These are phyloP conservation scores for Penicillium sp. DNA, from an alignment of 2,329 filamentous ascomycete genomes.

Conservation along the genomic window DNA sequence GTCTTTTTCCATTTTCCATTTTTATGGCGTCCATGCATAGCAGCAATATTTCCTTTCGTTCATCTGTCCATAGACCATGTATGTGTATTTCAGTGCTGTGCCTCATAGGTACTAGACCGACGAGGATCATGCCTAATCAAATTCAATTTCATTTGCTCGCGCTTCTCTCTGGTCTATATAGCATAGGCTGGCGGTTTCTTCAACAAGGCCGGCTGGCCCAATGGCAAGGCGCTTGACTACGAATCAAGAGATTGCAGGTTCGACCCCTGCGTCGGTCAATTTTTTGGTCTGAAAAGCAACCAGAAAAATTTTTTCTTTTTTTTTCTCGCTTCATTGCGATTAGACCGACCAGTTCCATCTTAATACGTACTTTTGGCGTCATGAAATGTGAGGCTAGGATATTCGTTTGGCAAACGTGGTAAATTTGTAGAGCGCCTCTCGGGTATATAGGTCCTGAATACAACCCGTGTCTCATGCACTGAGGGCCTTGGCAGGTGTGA, in stretches of 20 bases:
- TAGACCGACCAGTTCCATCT: neutral
- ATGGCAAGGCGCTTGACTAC: constrained; percentile 55
- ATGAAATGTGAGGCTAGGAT: neutral
- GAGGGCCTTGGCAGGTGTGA: neutral
- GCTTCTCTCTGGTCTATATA: neutral
- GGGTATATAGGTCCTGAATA: neutral
- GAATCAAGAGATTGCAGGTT: constrained; percentile 55
- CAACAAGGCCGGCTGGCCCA: constrained; percentile 41
- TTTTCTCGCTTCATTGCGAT: neutral
- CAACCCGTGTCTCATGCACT: neutral
- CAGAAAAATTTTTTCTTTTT: neutral
- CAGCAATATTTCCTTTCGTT: constrained; percentile 3
- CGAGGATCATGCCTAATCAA: neutral
- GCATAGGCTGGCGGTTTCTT: fast-evolving
- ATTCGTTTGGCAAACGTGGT: too few relatives aligned
- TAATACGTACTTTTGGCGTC: too few relatives aligned
- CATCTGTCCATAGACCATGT: neutral
- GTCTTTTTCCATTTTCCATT: neutral
- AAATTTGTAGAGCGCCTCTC: neutral
- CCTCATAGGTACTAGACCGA: neutral
- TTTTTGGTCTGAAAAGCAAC: neutral
- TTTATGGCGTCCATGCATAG: constrained; percentile 4
- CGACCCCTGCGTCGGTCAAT: constrained; percentile 43
- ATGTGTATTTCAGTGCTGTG: neutral
- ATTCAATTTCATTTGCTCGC: neutral